Conservation (phyloP, 2,329 filamentous ascomycete genomes). For the Neofusicoccum umdonicola region DNA sequence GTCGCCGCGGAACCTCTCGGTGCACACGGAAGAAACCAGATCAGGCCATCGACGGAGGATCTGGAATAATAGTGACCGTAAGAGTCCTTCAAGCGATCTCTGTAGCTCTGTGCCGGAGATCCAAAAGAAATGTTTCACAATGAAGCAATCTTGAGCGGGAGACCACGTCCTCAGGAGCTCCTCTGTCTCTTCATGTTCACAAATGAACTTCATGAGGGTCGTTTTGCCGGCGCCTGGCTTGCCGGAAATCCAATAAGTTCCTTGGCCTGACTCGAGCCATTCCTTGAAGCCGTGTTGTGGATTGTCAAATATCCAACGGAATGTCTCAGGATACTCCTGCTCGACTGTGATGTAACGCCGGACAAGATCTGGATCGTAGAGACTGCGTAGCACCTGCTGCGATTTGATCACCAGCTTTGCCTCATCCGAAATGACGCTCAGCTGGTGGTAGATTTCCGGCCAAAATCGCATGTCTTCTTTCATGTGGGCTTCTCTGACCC, state of each 20-base stretch:
- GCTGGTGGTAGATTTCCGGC: background rate
- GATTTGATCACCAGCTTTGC: background rate
- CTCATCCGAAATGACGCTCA: background rate
- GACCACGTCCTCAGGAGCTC: slow-evolving; percentile 38
- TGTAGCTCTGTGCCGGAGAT: slow-evolving; percentile 40
- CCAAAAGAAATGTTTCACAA: slow-evolving; percentile 45
- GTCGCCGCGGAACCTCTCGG: background rate
- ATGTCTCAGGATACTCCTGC: background rate
- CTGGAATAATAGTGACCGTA: slow-evolving; percentile 38
- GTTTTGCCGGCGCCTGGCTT: slow-evolving; percentile 50
- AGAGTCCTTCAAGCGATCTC: slow-evolving; percentile 42
- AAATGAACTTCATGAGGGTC: slow-evolving; percentile 39
- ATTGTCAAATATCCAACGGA: slow-evolving; percentile 7
- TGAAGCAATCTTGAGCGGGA: slow-evolving; percentile 24
- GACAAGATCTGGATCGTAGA: background rate
- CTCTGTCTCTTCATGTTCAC: slow-evolving; percentile 22
- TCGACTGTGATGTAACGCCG: background rate
- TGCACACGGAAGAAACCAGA: background rate
- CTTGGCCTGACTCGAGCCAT: background rate
- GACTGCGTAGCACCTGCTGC: background rate
- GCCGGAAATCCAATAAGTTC: slow-evolving; percentile 37
- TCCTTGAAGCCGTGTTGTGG: background rate
- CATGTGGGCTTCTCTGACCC: background rate
- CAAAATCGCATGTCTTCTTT: background rate
- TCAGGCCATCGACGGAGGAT: slow-evolving; percentile 18